Base-by-base conservation (phyloP, 306 rosid species). In the Cotoneaster glaucophyllus region DNA sequence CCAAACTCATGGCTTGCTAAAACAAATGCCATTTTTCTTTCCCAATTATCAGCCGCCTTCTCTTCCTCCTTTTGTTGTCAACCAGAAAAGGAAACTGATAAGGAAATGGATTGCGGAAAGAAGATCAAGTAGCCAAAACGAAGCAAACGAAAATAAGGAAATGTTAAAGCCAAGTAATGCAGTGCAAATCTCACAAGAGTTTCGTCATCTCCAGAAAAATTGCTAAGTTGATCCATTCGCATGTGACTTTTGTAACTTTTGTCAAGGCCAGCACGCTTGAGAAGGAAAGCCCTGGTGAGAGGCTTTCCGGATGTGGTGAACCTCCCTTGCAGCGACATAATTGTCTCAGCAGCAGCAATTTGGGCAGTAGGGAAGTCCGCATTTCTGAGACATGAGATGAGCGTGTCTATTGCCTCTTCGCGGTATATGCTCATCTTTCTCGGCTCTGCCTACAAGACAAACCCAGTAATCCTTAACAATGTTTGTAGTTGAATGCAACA, bases 371-470 rank as follows among this genome's bases (percentile, higher is more conserved):
- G 98, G 76, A 81, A 83, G n/a, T 90, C 91, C 8, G 73, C 75
- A 80, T 90, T 87, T 82, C 82, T 78, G 59, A 95, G 91, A 87
- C 98, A 95, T 68, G 92, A 86, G 77, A 90, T 86, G 78, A 95
- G 95, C 72, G 79, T 66, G 74, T 95, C 98, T 66, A 92, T 87
- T 14, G 97, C 95, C 85, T 95, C 97, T 87, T 95, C 97, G 11
- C 98, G 92, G 82, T 88, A 95, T 81, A 95, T 89, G 84, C 98
- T 95, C 98, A 87, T 92, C 73, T 92, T 90, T 82, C 88, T 90
- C 45, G 97, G 96, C 81, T 95, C 98, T 54, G 77, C 85, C 98
- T 92, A 73, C 82, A 87, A 78, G 79, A 50, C 48, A 14, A 77
- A 54, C 77, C 77, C 69, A 53, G 57, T 12, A 73, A 71, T 52